These are phyloP conservation scores for Suillus spraguei DNA, from an alignment of 768 basidiomycete species.

Conservation along the genomic window DNA sequence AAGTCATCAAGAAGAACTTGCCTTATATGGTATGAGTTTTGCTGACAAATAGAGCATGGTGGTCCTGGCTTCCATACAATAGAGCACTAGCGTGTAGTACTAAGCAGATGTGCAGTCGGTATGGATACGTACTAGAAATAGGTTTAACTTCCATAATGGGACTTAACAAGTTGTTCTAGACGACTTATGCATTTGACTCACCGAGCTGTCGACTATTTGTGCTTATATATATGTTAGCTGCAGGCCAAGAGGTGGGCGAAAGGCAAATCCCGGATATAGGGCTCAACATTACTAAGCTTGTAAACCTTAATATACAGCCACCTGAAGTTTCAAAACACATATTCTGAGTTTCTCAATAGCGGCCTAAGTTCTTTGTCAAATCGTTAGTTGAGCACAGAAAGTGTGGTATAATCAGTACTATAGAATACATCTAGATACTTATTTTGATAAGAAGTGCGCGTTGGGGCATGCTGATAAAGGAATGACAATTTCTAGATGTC, in stretches of 20 bases:
- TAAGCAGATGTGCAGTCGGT: too few species aligned
- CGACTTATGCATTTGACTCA: too few species aligned
- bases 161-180: too few species aligned
- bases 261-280: not conserved
- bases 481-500: not conserved
- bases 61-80: not conserved
- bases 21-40: not conserved
- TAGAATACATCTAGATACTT: not conserved
- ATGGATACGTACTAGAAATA: too few species aligned
- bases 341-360: not conserved
- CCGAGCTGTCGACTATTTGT: too few species aligned
- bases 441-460: not conserved
- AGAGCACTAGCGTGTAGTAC: too few species aligned
- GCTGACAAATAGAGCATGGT: not conserved
- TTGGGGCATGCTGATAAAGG: not conserved
- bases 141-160: too few species aligned
- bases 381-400: not conserved
- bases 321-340: not conserved
- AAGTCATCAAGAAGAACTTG: not conserved
- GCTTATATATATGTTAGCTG: too few species aligned
- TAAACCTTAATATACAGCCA: constrained; percentile 1
- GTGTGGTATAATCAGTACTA: too few species aligned
- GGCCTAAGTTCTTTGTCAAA: not conserved
- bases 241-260: too few species aligned
- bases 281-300: not conserved